Percentiles rank a stretch among this genome's conserved stretches.
These are phyloP conservation scores for Fusarium veterinarium DNA, from an alignment of 2,329 filamentous ascomycete species.

Conservation along the genomic window DNA sequence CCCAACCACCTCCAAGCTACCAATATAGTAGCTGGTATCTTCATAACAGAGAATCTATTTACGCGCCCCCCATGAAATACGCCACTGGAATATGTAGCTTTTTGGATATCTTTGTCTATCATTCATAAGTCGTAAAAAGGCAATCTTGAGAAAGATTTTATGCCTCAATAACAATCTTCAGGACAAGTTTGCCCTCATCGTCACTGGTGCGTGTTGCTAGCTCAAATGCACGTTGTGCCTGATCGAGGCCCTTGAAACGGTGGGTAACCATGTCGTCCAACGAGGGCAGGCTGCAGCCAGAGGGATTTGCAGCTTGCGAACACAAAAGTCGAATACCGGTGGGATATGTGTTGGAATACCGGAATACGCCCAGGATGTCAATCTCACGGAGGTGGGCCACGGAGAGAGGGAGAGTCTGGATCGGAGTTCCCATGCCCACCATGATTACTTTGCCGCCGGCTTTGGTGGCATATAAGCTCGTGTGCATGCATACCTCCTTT, in stretches of 20 bases:
- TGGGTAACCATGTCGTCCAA: conserved; percentile 81
- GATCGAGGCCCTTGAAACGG: conserved; percentile 72
- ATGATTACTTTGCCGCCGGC: conserved; percentile 79
- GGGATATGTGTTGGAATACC: conserved; percentile 80
- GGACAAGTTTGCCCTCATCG: conserved; percentile 73
- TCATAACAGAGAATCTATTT: not conserved
- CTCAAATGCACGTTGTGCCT: conserved; percentile 73
- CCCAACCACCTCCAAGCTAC: not conserved
- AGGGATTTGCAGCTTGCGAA: conserved; percentile 53
- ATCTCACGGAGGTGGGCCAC: conserved; percentile 80
- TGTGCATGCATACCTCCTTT: conserved; percentile 79
- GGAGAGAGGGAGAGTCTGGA: conserved; percentile 79
- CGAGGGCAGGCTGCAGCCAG: conserved; percentile 65
- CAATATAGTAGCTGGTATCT: not conserved
- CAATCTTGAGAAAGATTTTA: conserved; percentile 43
- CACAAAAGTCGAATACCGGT: conserved; percentile 73
- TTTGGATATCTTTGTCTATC: conserved; percentile 39
- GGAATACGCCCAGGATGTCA: conserved; percentile 81
- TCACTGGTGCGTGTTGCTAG: conserved; percentile 76
- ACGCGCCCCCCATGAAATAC: not conserved
- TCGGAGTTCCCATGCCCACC: conserved; percentile 82
- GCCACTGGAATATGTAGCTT: not conserved
- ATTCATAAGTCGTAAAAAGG: conserved; percentile 22
- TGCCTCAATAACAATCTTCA: conserved; percentile 76
- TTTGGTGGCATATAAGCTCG: conserved; percentile 76